A percentile compares a stretch with the other conserved stretches of the same genome.
phyloP scores from a whole-genome alignment of 2,329 filamentous ascomycete genomes.

The Phaeoacremonium minimum region DNA sequence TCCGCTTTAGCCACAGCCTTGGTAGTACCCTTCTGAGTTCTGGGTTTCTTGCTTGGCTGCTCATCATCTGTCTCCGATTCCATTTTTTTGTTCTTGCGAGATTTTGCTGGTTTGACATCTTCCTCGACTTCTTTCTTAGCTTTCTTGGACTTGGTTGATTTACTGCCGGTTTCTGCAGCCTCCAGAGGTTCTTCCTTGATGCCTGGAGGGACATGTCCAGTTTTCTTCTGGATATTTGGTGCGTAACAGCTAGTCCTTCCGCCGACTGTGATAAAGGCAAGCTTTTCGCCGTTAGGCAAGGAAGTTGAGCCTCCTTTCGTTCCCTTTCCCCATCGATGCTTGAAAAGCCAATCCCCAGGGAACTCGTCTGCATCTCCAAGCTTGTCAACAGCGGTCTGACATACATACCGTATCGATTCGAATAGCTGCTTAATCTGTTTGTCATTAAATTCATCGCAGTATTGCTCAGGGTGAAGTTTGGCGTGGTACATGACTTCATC shows the following conservation, averaged over 20 bases:
- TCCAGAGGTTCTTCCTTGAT: constrained; percentile 38
- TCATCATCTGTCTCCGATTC: constrained; percentile 6
- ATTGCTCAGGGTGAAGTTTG: constrained; percentile 86
- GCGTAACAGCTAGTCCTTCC: constrained; percentile 89
- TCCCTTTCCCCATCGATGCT: constrained; percentile 84
- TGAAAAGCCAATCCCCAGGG: constrained; percentile 83
- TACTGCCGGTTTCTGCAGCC: constrained; percentile 19
- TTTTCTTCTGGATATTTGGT: constrained; percentile 81
- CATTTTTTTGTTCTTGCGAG: constrained; percentile 7
- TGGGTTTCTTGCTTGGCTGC: constrained; percentile 4
- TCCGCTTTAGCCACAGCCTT: no score
- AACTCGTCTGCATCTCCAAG: constrained; percentile 82
- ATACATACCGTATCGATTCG: constrained; percentile 71
- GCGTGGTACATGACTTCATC: constrained; percentile 93
- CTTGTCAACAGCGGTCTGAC: constrained; percentile 70
- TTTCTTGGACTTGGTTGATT: constrained; percentile 16
- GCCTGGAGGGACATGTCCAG: constrained; percentile 32
- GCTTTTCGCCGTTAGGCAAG: constrained; percentile 79
- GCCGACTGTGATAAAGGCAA: constrained; percentile 83
- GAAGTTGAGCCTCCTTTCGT: constrained; percentile 64
- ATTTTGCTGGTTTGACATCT: constrained; percentile 5
- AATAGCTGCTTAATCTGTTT: constrained; percentile 69
- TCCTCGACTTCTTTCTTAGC: constrained; percentile 19
- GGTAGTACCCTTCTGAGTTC: no score
- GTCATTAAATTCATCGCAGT: constrained; percentile 75